These are phyloP conservation scores for Trifolium repens DNA, from an alignment of 306 rosid genomes.

Conservation along the genomic window DNA sequence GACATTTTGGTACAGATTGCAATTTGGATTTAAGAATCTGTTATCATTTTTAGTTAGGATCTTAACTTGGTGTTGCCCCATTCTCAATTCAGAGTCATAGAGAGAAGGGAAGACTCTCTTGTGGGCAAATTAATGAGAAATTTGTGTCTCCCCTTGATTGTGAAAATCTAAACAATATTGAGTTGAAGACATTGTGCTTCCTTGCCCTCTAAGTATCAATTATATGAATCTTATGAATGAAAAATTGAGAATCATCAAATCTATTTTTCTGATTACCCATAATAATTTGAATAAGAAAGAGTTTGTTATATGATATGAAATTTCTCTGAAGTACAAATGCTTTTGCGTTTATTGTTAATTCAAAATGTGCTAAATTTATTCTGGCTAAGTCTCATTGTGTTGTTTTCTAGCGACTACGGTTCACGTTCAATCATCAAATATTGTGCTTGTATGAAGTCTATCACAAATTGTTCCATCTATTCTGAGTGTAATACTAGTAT, in stretches of 20 bases:
- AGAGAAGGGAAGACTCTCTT: constrained; percentile 17
- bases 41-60: constrained; percentile 23
- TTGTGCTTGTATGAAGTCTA: constrained; percentile 14
- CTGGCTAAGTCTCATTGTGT: not conserved
- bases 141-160: constrained; percentile 18
- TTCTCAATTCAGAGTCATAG: constrained; percentile 16
- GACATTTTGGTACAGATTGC: constrained; percentile 32
- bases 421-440: not conserved
- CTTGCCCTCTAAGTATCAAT: not conserved
- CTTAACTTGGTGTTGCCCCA: constrained; percentile 12
- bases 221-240: constrained; percentile 22
- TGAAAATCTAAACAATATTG: constrained; percentile 9
- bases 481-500: not conserved
- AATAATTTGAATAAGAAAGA: constrained; percentile 8
- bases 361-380: constrained; percentile 8
- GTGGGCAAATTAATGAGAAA: constrained; percentile 33
- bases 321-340: not conserved
- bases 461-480: not conserved
- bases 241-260: constrained; percentile 12
- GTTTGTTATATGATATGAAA: constrained; percentile 17
- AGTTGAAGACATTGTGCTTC: constrained; percentile 24
- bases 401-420: constrained; percentile 19
- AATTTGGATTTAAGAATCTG: constrained; percentile 30
- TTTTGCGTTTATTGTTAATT: constrained; percentile 6
- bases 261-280: not conserved